Evolutionary conservation across 75 land plant species (phyloP).

Genomic region (Azolla pinnata): DNA sequence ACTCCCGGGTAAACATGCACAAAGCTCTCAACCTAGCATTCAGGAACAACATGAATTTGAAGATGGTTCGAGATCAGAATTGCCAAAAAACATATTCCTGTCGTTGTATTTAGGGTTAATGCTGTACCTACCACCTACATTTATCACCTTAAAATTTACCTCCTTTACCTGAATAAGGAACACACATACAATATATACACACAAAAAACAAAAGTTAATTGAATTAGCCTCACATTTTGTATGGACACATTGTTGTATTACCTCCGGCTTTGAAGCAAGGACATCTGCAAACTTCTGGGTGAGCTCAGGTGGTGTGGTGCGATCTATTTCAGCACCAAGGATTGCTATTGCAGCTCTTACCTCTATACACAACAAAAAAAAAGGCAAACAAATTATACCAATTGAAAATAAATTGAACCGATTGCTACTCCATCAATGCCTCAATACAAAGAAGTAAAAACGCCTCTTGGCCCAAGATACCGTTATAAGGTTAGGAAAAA

Average conservation of each 20-base stretch:
- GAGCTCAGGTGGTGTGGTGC: constrained; percentile 16
- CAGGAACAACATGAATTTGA: neutral
- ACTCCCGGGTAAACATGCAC: constrained; percentile 36
- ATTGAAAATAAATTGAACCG: no score
- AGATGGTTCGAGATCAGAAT: neutral
- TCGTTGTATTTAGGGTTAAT: no score
- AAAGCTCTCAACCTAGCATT: constrained; percentile 32
- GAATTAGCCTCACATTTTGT: no score
- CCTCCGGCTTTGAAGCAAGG: constrained; percentile 19
- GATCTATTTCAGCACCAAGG: constrained; percentile 31
- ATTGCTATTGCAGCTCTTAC: constrained; percentile 28
- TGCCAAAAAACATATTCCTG: no score
- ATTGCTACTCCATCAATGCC: no score
- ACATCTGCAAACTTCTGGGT: constrained; percentile 15
- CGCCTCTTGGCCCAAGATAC: neutral
- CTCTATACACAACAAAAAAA: constrained; percentile 13
- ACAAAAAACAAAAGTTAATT: no score
- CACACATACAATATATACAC: no score
- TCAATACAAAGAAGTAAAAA: neutral
- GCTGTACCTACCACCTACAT: no score
- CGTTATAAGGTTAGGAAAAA: neutral
- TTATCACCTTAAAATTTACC: neutral
- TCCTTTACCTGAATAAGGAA: neutral
- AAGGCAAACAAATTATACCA: neutral
- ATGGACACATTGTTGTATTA: neutral